These are phyloP conservation scores for Colletotrichum abscissum DNA, from an alignment of 2,329 filamentous ascomycete species.

Conservation along the genomic window DNA sequence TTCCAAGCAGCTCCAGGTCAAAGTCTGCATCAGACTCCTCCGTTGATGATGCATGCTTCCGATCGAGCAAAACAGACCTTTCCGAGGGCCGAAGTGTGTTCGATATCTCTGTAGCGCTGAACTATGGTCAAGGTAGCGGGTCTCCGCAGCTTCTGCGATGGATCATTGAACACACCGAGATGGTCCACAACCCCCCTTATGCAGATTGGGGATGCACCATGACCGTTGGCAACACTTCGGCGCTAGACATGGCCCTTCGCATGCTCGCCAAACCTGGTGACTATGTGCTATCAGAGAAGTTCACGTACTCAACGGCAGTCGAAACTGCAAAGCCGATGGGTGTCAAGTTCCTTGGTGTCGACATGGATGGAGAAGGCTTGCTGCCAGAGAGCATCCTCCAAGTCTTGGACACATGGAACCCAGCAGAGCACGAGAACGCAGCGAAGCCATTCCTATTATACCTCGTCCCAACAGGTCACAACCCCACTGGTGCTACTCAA, in stretches of 20 bases:
- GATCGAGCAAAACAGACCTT: constrained; percentile 1
- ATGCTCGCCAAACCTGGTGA: neutral
- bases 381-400: neutral
- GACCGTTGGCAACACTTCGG: constrained; percentile 46
- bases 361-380: neutral
- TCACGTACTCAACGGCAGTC: neutral
- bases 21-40: neutral
- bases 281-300: neutral
- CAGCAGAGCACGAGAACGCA: neutral
- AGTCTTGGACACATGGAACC: neutral
- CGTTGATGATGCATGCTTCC: neutral
- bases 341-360: neutral
- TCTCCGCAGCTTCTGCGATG: constrained; percentile 77
- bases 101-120: constrained; percentile 66
- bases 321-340: neutral
- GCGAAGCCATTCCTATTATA: neutral
- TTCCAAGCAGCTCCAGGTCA: neutral
- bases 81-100: neutral
- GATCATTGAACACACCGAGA: constrained; percentile 80
- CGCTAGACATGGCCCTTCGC: neutral
- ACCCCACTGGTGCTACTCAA: neutral
- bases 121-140: constrained; percentile 81
- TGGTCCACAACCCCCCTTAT: constrained; percentile 79
- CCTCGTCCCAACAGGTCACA: neutral
- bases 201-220: constrained; percentile 77